Percentiles rank a stretch among this genome's conserved stretches.
Evolutionary conservation across 345 rosid genomes (phyloP).

Genomic region (Salix brachista): DNA sequence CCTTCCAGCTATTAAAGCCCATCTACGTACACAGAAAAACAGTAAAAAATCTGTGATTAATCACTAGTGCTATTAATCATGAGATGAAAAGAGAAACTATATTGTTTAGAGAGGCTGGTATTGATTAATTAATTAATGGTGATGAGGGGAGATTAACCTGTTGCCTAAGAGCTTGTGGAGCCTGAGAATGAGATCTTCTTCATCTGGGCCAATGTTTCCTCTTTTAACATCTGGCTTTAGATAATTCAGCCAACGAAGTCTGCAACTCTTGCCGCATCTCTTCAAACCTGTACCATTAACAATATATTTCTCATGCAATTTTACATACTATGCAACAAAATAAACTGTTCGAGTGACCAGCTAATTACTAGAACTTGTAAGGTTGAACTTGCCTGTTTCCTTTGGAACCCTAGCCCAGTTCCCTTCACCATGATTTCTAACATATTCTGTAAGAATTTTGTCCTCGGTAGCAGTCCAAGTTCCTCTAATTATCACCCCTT

Average conservation of each 20-base stretch:
- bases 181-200: constrained; percentile 41
- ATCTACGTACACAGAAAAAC: background rate
- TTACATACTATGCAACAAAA: background rate
- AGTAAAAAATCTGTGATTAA: background rate
- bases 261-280: constrained; percentile 43
- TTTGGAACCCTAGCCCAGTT: constrained; percentile 7
- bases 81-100: background rate
- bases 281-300: background rate
- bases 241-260: constrained; percentile 41
- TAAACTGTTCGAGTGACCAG: no score
- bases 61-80: background rate
- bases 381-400: constrained; percentile 4
- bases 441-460: constrained; percentile 30
- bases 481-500: constrained; percentile 10
- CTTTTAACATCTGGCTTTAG: constrained; percentile 42
- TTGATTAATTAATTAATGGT: no score
- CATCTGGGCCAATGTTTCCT: constrained; percentile 36
- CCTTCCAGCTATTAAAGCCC: constrained; percentile 37
- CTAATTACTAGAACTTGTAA: background rate
- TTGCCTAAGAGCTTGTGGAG: constrained; percentile 21
- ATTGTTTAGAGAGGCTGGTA: no score
- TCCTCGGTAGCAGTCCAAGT: constrained; percentile 44
- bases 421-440: constrained; percentile 23
- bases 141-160: constrained; percentile 1
- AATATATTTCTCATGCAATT: background rate